phyloP scores from a whole-genome alignment of 2,329 filamentous ascomycete species.

The Penicillium sp. region DNA sequence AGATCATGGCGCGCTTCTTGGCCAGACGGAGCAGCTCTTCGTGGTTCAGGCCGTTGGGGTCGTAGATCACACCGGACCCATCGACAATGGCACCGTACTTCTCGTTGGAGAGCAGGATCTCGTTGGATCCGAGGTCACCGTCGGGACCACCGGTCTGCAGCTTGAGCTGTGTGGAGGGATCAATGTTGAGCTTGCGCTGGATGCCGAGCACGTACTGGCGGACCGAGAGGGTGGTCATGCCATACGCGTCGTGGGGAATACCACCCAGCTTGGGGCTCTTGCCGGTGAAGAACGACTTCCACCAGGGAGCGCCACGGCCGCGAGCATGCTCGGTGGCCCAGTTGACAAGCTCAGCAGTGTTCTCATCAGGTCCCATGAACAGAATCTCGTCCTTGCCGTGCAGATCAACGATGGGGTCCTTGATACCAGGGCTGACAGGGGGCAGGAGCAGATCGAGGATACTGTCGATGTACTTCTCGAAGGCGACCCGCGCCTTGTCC shows the following conservation, averaged over 20 bases:
- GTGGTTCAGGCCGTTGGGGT: slow-evolving; percentile 82
- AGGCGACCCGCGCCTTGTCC: slow-evolving; percentile 84
- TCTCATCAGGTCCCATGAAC: slow-evolving; percentile 98
- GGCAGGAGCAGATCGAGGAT: slow-evolving; percentile 92
- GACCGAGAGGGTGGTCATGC: slow-evolving; percentile 96
- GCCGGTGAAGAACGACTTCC: slow-evolving; percentile 99
- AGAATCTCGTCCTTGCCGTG: slow-evolving; percentile 94
- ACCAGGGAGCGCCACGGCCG: slow-evolving; percentile 85
- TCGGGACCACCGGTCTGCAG: slow-evolving; percentile 97
- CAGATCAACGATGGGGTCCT: slow-evolving; percentile 95
- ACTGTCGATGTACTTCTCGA: slow-evolving; percentile 99
- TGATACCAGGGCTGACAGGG: slow-evolving; percentile 89
- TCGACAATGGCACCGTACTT: slow-evolving; percentile 96
- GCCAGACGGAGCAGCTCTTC: slow-evolving; percentile 80
- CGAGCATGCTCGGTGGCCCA: slow-evolving; percentile 98
- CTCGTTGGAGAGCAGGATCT: slow-evolving; percentile 93
- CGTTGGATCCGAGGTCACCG: slow-evolving; percentile 94
- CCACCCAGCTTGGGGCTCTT: slow-evolving; percentile 95
- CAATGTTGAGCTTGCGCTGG: slow-evolving; percentile 90
- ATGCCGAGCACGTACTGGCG: slow-evolving; percentile 95
- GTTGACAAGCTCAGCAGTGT: slow-evolving; percentile 93
- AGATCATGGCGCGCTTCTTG: slow-evolving; percentile 83
- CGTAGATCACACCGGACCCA: slow-evolving; percentile 88
- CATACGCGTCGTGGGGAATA: slow-evolving; percentile 92
- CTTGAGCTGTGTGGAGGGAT: slow-evolving; percentile 80